Evolutionary conservation across 2,329 filamentous ascomycete genomes (phyloP).

Genomic region (Monosporascus ibericus): DNA sequence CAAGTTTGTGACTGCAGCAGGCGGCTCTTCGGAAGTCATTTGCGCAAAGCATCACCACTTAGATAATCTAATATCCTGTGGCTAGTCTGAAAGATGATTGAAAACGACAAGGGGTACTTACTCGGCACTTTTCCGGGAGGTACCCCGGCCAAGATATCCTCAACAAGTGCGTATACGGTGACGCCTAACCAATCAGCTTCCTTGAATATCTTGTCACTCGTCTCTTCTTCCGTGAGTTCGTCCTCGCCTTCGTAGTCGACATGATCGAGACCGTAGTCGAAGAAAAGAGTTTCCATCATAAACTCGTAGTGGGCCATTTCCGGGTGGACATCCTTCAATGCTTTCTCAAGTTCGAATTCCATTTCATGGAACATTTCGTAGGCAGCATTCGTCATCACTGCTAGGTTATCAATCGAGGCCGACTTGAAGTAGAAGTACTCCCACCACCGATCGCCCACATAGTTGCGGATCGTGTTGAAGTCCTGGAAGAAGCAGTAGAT

Average conservation of each 20-base stretch:
- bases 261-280: constrained; percentile 20
- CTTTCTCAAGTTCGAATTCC: constrained; percentile 17
- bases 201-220: constrained; percentile 17
- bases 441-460: constrained; percentile 25
- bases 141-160: constrained; percentile 7
- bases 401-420: constrained; percentile 17
- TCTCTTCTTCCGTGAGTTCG: constrained; percentile 10
- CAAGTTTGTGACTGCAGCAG: too few relatives aligned
- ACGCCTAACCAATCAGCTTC: constrained; percentile 25
- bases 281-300: constrained; percentile 22
- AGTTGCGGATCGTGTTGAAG: constrained; percentile 24
- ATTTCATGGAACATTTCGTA: constrained; percentile 25
- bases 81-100: too few relatives aligned
- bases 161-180: constrained; percentile 12
- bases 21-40: too few relatives aligned
- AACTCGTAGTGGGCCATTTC: constrained; percentile 13
- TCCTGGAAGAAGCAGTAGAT: constrained; percentile 30
- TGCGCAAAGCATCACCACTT: too few relatives aligned
- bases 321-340: constrained; percentile 8
- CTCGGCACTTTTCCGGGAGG: constrained; percentile 20
- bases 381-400: constrained; percentile 26
- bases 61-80: too few relatives aligned
- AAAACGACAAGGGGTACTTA: not conserved
- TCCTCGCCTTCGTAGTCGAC: constrained; percentile 20
- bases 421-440: constrained; percentile 24